phyloP scores from a whole-genome alignment of 495 filamentous ascomycete species.

The Penicillium tannophilum region DNA sequence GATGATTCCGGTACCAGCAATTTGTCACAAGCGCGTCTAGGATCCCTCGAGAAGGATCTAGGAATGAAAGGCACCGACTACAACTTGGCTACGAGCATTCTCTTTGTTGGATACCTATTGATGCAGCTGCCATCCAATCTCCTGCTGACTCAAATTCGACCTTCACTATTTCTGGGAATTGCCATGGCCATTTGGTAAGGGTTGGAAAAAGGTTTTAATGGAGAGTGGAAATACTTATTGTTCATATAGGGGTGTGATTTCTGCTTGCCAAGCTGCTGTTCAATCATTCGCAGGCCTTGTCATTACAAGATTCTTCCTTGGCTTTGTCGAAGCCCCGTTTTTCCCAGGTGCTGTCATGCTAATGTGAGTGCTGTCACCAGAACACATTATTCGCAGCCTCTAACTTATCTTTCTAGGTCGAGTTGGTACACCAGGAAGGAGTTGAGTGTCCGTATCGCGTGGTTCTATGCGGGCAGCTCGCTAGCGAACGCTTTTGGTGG shows the following conservation, averaged over 20 bases:
- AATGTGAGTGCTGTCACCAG: slow-evolving; percentile 25
- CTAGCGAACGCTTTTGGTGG: slow-evolving; percentile 68
- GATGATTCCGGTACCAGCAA: slow-evolving; percentile 21
- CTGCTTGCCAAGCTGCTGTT: slow-evolving; percentile 59
- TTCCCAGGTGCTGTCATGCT: slow-evolving; percentile 48
- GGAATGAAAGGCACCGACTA: slow-evolving; percentile 51
- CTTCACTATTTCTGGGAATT: slow-evolving; percentile 33
- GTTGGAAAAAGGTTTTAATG: slow-evolving; percentile 11
- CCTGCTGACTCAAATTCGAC: slow-evolving; percentile 51
- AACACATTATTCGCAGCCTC: neutral
- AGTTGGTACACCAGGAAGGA: slow-evolving; percentile 57
- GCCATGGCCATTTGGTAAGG: slow-evolving; percentile 43
- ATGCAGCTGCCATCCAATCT: slow-evolving; percentile 64
- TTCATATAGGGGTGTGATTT: slow-evolving; percentile 58
- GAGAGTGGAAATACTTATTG: neutral
- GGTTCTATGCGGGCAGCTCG: slow-evolving; percentile 63
- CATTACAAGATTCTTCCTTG: slow-evolving; percentile 68
- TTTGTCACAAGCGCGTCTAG: slow-evolving; percentile 41
- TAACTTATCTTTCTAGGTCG: slow-evolving; percentile 26
- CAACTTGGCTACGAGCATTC: slow-evolving; percentile 63
- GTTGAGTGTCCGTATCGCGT: slow-evolving; percentile 51
- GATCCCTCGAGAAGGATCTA: slow-evolving; percentile 49
- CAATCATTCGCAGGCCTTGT: slow-evolving; percentile 60
- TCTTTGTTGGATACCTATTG: slow-evolving; percentile 67
- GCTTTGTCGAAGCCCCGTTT: slow-evolving; percentile 59